Evolutionary conservation across 1,284 basidiomycete species (phyloP).

Genomic region (Ceratobasidium sp.): DNA sequence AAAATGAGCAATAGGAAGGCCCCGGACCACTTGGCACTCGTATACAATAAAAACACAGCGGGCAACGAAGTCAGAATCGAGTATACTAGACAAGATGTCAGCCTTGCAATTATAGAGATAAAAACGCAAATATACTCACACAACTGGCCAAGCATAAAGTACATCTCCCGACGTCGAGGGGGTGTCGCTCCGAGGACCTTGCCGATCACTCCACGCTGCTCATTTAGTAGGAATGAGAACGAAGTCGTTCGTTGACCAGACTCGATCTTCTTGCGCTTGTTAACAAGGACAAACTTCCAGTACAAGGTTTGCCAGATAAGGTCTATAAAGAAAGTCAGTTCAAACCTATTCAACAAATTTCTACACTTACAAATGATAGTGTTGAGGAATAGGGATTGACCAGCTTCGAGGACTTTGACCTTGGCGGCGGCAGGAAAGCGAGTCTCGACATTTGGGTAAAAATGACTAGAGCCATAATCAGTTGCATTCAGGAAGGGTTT

Average conservation of each 20-base stretch:
- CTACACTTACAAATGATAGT: conserved; percentile 70
- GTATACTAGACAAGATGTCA: conserved; percentile 64
- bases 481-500: neutral
- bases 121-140: conserved; percentile 55
- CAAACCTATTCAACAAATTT: neutral
- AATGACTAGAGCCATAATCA: conserved; percentile 64
- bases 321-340: conserved; percentile 58
- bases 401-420: conserved; percentile 68
- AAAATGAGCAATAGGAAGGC: conserved; percentile 81
- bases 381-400: conserved; percentile 70
- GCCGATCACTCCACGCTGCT: conserved; percentile 84
- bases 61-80: conserved; percentile 86
- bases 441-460: conserved; percentile 73
- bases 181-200: conserved; percentile 66
- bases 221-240: conserved; percentile 83
- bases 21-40: conserved; percentile 75
- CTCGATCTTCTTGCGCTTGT: conserved; percentile 83
- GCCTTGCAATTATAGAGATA: neutral
- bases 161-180: conserved; percentile 67
- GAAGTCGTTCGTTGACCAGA: conserved; percentile 87
- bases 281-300: conserved; percentile 90
- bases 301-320: conserved; percentile 87
- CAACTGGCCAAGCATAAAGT: conserved; percentile 88
- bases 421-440: conserved; percentile 83
- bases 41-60: conserved; percentile 80